These are phyloP conservation scores for Chenopodium album DNA, from an alignment of 148 eudicot species.

Conservation along the genomic window DNA sequence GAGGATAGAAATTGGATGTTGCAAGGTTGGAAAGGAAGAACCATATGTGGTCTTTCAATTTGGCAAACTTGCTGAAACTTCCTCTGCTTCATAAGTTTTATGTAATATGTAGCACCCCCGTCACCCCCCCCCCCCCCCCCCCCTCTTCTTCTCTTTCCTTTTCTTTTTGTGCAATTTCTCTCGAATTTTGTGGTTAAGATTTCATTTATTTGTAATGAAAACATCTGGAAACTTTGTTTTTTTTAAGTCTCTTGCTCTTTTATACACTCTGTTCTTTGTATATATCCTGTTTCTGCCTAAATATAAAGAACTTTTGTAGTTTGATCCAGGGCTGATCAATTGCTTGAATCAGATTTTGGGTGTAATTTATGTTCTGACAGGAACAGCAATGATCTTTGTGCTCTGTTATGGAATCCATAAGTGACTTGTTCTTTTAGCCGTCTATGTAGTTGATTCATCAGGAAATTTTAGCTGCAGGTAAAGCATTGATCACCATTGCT, in stretches of 20 bases:
- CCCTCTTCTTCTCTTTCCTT: background rate
- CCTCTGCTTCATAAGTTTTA: background rate
- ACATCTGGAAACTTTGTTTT: background rate
- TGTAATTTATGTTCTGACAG: background rate
- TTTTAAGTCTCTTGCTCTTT: background rate
- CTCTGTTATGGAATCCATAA: no score
- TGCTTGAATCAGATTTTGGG: background rate
- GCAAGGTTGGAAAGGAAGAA: constrained; percentile 68
- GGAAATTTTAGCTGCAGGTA: no score
- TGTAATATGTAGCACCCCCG: background rate
- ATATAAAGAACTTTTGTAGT: background rate
- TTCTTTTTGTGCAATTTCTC: background rate
- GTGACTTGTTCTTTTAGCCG: no score
- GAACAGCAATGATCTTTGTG: background rate
- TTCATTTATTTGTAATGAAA: background rate
- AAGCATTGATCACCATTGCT: no score
- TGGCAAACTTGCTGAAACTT: constrained; percentile 37
- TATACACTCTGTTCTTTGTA: background rate
- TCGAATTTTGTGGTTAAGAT: background rate
- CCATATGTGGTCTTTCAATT: constrained; percentile 39
- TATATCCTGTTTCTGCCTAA: background rate
- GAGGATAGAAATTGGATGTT: constrained; percentile 52
- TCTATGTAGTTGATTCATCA: no score
- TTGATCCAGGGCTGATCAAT: background rate
- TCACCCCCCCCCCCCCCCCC: background rate